Base-by-base conservation (phyloP, 2,329 filamentous ascomycete genomes). In the Cryphonectria parasitica region DNA sequence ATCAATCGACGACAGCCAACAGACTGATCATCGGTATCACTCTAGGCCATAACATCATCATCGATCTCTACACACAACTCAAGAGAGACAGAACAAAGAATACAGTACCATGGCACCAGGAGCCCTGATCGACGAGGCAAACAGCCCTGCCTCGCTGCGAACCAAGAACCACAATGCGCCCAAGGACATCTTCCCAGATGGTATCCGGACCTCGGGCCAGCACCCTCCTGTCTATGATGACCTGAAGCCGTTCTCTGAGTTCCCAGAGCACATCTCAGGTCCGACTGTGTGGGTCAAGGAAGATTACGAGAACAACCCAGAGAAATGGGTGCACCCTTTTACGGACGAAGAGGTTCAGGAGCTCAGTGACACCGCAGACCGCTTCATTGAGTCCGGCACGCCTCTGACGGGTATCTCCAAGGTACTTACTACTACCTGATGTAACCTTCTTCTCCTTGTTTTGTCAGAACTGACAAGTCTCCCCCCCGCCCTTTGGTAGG, bases 271-370 rank as follows among this genome's bases (percentile, higher is more conserved):
- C 72, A 93, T 95, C 78, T 85, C 85, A 0, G 92, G 92, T 15
- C 87, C 88, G 0, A 95, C 92, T 0, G 88, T 92, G 41, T 96
- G 93, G 93, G 84, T 86, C 68, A 85, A 87, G 6, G 86, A 89
- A 41, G 90, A 92, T 43, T 93, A 90, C 76, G 83, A 82, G 68
- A 79, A 86, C 73, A 83, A 86, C 75, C 89, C 90, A 0, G 89
- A 92, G 75, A 86, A 86, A 78, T 95, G 92, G 92, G 90, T 90
- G 6, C 92, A 94, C 80, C 82, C 82, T 10, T 92, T 95, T 77
- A 90, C 86, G 0, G 79, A 84, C 0, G 85, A 88, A 1, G 92
- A 95, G 79, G 82, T 94, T 28, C 80, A 83, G 13, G 92, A 95
- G 77, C 83, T 96, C 65, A 88, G 88, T 75, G 78, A 82, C 28